Base-by-base conservation (phyloP, 805 yeast species). In the Metschnikowia amazonensis region DNA sequence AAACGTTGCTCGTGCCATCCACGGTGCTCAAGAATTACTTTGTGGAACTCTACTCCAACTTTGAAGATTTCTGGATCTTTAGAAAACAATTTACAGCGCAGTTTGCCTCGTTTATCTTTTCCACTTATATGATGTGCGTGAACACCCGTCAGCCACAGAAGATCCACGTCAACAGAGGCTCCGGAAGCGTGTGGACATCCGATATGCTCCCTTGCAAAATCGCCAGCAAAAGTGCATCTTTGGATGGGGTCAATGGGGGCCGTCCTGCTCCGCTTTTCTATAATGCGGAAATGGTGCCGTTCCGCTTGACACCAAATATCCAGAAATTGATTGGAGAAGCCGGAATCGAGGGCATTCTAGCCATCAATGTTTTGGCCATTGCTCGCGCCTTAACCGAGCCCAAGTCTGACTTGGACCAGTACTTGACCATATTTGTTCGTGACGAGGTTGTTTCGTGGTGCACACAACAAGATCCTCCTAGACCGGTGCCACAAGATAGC, bases 391-490 rank as follows among this genome's bases (percentile, higher is more conserved):
- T 95, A 51, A 77, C 92, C 8, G 96, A 89, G 58, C 95, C 96
- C 1, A 96, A 89, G 56, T 86, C 88, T 51, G 97, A 92, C 55
- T 74, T 94, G 64, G 96, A 86, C 58, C 95, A 89, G 50, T 89
- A 86, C 65, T 69, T 94, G 67, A 87, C 96, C n/a, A 73, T 94
- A 54, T 92, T 94, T 67, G 96, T 95, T 17, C 81, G 98, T 47
- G 99, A 94, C 66, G 99, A 94, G 65, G 86, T 92, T 14, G 81
- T 90, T 42, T 82, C 96, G 0, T 92, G 97, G 98, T 90, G 84
- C 63, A 81, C 90, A 32, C 95, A 86, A 61, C 81, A 84, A 57
- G 96, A 89, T 59, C 74, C 75, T 10, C 75, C 74, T 13, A 69
- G 89, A 47, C 81, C 94, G 9, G 73, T 85, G 29, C 89, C 89